phyloP scores from a whole-genome alignment of 192 early-diverging fungal genomes.

The Podila epigama region DNA sequence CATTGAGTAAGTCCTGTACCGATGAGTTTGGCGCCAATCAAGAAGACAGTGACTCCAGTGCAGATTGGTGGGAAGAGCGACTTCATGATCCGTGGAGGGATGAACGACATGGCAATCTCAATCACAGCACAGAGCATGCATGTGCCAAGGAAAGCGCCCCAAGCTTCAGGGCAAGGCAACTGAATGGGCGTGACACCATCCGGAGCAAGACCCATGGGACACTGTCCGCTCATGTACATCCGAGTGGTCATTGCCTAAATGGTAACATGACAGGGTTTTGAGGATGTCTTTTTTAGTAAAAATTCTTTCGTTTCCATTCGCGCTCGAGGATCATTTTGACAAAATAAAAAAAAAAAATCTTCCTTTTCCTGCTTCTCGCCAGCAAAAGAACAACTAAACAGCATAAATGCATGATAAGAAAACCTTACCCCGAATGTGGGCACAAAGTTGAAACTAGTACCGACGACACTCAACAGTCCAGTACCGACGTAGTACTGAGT shows the following conservation, averaged over 20 bases:
- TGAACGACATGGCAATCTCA: constrained; percentile 54
- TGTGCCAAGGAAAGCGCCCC: constrained; percentile 63
- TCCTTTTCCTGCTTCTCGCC: neutral
- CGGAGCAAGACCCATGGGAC: constrained; percentile 48
- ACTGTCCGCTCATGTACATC: constrained; percentile 61
- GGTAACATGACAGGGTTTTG: too few species aligned
- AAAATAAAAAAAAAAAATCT: neutral
- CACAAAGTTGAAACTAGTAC: constrained; percentile 59
- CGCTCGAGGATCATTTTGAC: neutral
- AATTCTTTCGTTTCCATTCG: too few species aligned
- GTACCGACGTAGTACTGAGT: constrained; percentile 57
- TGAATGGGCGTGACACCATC: constrained; percentile 54
- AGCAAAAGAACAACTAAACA: constrained; percentile 1
- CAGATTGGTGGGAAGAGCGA: constrained; percentile 59
- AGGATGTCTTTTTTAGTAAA: too few species aligned
- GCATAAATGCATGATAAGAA: too few species aligned
- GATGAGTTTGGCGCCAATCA: constrained; percentile 61
- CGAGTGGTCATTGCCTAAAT: constrained; percentile 56
- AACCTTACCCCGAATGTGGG: constrained; percentile 50
- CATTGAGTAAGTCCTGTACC: constrained; percentile 58
- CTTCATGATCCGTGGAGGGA: constrained; percentile 56
- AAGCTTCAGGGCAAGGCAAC: constrained; percentile 57
- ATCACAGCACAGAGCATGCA: constrained; percentile 59
- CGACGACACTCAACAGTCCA: constrained; percentile 58
- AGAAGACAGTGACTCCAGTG: constrained; percentile 54